Percentiles rank a stretch among this genome's conserved stretches.
phyloP scores from a whole-genome alignment of 164 flowering plant species.

The Vitis riparia region DNA sequence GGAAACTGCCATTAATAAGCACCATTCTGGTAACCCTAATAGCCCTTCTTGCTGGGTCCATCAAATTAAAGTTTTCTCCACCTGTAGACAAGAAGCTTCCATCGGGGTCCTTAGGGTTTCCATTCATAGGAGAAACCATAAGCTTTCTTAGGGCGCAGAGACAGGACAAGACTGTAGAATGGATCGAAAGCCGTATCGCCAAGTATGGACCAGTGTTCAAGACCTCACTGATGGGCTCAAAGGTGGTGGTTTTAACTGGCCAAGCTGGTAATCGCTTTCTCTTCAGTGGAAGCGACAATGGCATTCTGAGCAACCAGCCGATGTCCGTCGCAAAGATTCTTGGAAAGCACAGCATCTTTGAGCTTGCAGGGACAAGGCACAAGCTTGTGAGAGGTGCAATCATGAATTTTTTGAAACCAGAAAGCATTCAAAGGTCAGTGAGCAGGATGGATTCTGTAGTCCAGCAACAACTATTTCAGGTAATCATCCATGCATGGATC shows the following conservation, averaged over 20 bases:
- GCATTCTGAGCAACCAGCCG: slow-evolving; percentile 16
- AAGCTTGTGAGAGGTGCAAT: slow-evolving; percentile 17
- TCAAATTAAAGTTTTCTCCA: slow-evolving; percentile 6
- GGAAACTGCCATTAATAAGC: slow-evolving; percentile 5
- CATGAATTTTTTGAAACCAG: slow-evolving; percentile 21
- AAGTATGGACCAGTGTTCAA: slow-evolving; percentile 29
- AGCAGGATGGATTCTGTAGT: slow-evolving; percentile 10
- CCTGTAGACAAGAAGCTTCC: slow-evolving; percentile 17
- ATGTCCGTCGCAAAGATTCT: background rate
- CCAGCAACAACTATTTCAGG: too few species aligned
- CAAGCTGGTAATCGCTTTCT: slow-evolving; percentile 24
- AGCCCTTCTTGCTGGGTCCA: slow-evolving; percentile 14
- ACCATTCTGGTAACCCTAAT: slow-evolving; percentile 10
- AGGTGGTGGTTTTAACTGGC: slow-evolving; percentile 13
- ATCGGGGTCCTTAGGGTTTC: slow-evolving; percentile 29
- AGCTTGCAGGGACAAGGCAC: slow-evolving; percentile 24
- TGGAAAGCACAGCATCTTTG: slow-evolving; percentile 19
- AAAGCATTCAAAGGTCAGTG: slow-evolving; percentile 11
- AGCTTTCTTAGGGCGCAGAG: slow-evolving; percentile 24
- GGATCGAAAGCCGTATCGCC: slow-evolving; percentile 18
- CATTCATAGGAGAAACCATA: slow-evolving; percentile 31
- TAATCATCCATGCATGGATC: too few species aligned
- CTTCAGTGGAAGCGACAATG: slow-evolving; percentile 3
- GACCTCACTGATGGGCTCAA: slow-evolving; percentile 20
- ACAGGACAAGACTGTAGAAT: slow-evolving; percentile 17